These are phyloP conservation scores for Emericellopsis cladophorae DNA, from an alignment of 2,329 filamentous ascomycete species.

Conservation along the genomic window DNA sequence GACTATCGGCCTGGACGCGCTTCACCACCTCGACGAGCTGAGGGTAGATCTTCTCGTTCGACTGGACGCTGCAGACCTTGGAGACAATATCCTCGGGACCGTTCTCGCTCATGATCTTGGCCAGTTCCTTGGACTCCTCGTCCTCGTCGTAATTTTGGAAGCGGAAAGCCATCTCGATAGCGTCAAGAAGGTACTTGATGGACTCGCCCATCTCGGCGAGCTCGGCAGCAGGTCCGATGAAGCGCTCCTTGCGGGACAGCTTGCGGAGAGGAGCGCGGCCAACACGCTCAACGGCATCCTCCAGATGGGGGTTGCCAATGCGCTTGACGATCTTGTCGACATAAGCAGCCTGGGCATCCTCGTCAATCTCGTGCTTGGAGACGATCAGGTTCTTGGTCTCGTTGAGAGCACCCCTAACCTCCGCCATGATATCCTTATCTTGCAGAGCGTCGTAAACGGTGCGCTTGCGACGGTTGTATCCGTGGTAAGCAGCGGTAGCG, in stretches of 20 bases:
- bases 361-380: constrained; percentile 69
- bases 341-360: constrained; percentile 69
- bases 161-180: constrained; percentile 81
- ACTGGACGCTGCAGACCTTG: constrained; percentile 71
- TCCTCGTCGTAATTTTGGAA: constrained; percentile 94
- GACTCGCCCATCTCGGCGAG: constrained; percentile 70
- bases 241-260: constrained; percentile 87
- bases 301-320: constrained; percentile 85
- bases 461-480: constrained; percentile 72
- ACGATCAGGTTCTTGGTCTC: constrained; percentile 84
- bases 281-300: constrained; percentile 89
- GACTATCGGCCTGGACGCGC: constrained; percentile 62
- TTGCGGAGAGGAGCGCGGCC: constrained; percentile 91
- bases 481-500: constrained; percentile 91
- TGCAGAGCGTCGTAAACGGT: constrained; percentile 83
- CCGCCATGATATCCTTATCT: constrained; percentile 65
- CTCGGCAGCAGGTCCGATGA: constrained; percentile 83
- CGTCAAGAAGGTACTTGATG: constrained; percentile 62
- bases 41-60: constrained; percentile 63
- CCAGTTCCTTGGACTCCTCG: constrained; percentile 76
- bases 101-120: constrained; percentile 69
- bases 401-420: constrained; percentile 66
- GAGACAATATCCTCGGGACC: constrained; percentile 61
- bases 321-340: constrained; percentile 84
- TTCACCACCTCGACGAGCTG: constrained; percentile 67